These are phyloP conservation scores for Halenospora varia DNA, from an alignment of 495 filamentous ascomycete genomes.

Conservation along the genomic window DNA sequence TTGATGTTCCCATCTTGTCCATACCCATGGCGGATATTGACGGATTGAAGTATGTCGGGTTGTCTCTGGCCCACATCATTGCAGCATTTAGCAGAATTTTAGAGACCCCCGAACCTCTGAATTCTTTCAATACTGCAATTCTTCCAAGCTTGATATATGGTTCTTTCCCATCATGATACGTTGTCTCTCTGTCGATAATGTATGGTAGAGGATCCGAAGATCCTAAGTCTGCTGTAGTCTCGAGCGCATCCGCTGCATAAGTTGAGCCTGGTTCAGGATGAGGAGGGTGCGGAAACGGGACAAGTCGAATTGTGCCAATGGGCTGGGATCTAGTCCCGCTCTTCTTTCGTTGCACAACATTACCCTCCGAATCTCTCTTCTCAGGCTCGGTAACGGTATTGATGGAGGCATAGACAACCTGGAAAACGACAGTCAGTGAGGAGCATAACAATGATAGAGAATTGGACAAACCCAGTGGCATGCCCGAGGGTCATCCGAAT, in stretches of 20 bases:
- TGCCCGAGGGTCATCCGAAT: constrained; percentile 70
- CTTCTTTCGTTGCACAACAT: constrained; percentile 23
- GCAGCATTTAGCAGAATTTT: constrained; percentile 58
- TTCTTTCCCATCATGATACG: constrained; percentile 53
- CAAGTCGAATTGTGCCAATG: constrained; percentile 70
- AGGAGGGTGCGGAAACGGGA: constrained; percentile 68
- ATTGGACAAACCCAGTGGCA: constrained; percentile 63
- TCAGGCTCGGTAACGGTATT: constrained; percentile 28
- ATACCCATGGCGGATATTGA: constrained; percentile 24
- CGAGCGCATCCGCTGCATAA: constrained; percentile 18
- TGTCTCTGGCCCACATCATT: constrained; percentile 53
- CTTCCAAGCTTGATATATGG: constrained; percentile 76
- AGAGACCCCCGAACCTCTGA: constrained; percentile 59
- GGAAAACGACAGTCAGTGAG: not conserved
- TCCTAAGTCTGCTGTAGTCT: constrained; percentile 5
- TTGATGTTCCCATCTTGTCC: constrained; percentile 29
- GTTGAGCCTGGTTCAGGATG: constrained; percentile 46
- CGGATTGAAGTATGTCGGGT: constrained; percentile 47
- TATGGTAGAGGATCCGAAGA: constrained; percentile 26
- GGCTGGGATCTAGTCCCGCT: constrained; percentile 41
- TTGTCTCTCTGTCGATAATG: constrained; percentile 36
- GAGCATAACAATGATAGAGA: not conserved
- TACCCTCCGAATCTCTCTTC: constrained; percentile 26
- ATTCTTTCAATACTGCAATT: constrained; percentile 60
- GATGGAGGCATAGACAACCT: constrained; percentile 57